Conservation (phyloP, 208 protist species). For the Trypanosoma brucei region DNA sequence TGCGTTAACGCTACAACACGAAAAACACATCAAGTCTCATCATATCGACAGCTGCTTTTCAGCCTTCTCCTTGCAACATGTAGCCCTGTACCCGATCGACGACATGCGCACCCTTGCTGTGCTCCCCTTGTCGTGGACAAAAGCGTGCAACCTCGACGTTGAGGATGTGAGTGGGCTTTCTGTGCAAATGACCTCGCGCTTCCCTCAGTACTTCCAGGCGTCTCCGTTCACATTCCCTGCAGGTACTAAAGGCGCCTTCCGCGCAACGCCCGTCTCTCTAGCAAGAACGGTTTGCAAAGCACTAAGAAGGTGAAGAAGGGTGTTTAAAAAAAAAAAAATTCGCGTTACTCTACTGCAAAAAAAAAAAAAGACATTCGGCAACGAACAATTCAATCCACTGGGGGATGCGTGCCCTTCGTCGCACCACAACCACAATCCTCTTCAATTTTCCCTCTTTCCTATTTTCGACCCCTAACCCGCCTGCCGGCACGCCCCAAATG, state of each 20-base stretch:
- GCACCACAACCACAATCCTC: too few relatives aligned
- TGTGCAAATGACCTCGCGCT: slow-evolving; percentile 21
- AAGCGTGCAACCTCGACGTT: neutral
- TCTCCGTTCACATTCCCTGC: slow-evolving; percentile 4
- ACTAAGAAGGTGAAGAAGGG: neutral
- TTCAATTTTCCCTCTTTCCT: too few relatives aligned
- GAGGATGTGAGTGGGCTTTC: slow-evolving; percentile 12
- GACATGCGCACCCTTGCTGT: slow-evolving; percentile 43
- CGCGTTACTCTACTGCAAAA: too few relatives aligned
- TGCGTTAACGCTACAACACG: slow-evolving; percentile 45
- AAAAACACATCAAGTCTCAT: slow-evolving; percentile 25
- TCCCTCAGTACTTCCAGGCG: slow-evolving; percentile 27
- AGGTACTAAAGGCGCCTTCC: slow-evolving; percentile 2
- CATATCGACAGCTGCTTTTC: slow-evolving; percentile 44
- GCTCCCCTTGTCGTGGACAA: slow-evolving; percentile 21
- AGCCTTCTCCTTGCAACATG: slow-evolving; percentile 22
- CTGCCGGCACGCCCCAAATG: too few relatives aligned
- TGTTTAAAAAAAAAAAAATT: neutral
- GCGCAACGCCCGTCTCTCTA: slow-evolving; percentile 8
- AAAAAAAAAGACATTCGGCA: too few relatives aligned
- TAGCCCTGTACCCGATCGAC: slow-evolving; percentile 31
- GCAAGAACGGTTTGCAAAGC: neutral
- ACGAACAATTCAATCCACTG: too few relatives aligned
- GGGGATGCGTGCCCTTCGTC: too few relatives aligned
- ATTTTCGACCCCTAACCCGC: too few relatives aligned